These are phyloP conservation scores for Zoysia japonica DNA, from an alignment of 176 grass and related monocot genomes.

Conservation along the genomic window DNA sequence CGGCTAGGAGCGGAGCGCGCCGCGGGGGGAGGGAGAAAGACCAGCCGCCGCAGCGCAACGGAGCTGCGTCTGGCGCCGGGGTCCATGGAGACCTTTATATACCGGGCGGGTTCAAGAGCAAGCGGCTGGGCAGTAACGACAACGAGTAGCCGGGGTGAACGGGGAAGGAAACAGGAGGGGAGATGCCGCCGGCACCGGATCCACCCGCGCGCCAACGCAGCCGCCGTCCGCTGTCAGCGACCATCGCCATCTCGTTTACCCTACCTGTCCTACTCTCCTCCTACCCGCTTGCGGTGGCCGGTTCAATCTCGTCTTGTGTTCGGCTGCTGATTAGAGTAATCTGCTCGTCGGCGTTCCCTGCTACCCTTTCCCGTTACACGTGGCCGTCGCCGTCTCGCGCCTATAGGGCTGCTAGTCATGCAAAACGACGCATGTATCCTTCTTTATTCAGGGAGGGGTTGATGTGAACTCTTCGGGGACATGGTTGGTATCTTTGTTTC, in stretches of 20 bases:
- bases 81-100: not conserved
- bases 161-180: too few relatives aligned
- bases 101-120: not conserved
- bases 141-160: not conserved
- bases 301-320: constrained; percentile 8
- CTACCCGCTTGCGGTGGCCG: not conserved
- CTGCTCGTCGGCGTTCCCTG: not conserved
- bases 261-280: not conserved
- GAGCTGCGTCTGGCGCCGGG: not conserved
- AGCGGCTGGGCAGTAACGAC: not conserved
- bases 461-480: too few relatives aligned
- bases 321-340: not conserved
- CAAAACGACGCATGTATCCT: too few relatives aligned
- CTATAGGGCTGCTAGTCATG: too few relatives aligned
- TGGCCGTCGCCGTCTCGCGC: not conserved
- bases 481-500: too few relatives aligned
- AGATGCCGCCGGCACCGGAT: constrained; percentile 47
- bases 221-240: constrained; percentile 1
- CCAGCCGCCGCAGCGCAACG: not conserved
- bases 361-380: constrained; percentile 4
- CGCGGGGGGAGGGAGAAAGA: not conserved
- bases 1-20: not conserved
- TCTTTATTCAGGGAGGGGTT: too few relatives aligned
- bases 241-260: not conserved
- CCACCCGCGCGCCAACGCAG: constrained; percentile 29